Percentiles rank a stretch among this genome's conserved stretches.
phyloP scores from a whole-genome alignment of 371 early-diverging fungal genomes.

The Rhizopus delemar region DNA sequence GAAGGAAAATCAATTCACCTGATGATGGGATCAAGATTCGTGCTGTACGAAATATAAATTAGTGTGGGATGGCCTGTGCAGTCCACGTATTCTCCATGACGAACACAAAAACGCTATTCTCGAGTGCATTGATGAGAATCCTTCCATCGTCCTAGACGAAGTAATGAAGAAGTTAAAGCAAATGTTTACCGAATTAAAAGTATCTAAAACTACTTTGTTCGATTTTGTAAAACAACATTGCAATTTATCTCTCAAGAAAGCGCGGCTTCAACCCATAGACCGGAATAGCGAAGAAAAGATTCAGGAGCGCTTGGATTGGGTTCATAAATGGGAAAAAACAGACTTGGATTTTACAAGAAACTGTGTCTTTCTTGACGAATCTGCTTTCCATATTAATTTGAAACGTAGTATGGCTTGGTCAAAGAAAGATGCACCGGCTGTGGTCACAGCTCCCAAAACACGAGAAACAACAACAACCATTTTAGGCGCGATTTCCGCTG shows the following conservation, averaged over 20 bases:
- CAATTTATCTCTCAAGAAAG: conserved; percentile 14
- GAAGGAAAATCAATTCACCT: no score
- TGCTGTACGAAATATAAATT: no score
- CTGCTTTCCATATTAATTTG: conserved; percentile 14
- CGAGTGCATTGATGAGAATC: conserved; percentile 15
- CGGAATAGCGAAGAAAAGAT: conserved; percentile 13
- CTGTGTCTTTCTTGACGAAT: conserved; percentile 18
- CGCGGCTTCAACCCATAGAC: conserved; percentile 6
- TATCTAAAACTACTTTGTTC: conserved; percentile 21
- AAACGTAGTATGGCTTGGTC: conserved; percentile 8
- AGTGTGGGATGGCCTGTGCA: conserved; percentile 11
- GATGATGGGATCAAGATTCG: no score
- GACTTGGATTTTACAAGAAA: conserved; percentile 7
- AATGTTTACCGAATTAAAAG: conserved; percentile 19
- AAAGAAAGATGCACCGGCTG: not conserved
- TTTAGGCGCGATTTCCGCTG: conserved; percentile 7
- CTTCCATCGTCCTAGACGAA: conserved; percentile 10
- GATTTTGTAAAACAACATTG: conserved; percentile 22
- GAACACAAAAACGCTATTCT: conserved; percentile 18
- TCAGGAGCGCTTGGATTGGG: conserved; percentile 11
- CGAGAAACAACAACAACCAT: conserved; percentile 10
- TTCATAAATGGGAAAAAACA: conserved; percentile 9
- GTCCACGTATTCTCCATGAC: conserved; percentile 12
- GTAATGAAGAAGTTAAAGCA: conserved; percentile 15
- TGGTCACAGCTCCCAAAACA: not conserved